Evolutionary conservation across 2,329 filamentous ascomycete genomes (phyloP).

Genomic region (Colletotrichum brevisporum): DNA sequence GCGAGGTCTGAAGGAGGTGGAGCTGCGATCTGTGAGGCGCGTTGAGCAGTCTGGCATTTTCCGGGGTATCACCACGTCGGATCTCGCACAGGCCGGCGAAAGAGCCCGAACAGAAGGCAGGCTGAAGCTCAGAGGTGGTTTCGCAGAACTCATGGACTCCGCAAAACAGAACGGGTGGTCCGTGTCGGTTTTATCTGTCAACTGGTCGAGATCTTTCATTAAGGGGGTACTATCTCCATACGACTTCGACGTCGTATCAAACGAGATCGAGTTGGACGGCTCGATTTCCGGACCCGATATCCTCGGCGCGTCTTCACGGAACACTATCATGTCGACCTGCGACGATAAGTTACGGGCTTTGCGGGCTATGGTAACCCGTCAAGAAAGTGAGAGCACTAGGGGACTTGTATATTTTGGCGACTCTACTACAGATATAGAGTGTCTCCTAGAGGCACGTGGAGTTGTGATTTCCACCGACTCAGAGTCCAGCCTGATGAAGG

Average conservation of each 20-base stretch:
- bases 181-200: slow-evolving; percentile 64
- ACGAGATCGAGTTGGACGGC: slow-evolving; percentile 57
- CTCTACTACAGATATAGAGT: slow-evolving; percentile 70
- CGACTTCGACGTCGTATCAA: slow-evolving; percentile 58
- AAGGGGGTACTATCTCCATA: slow-evolving; percentile 55
- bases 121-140: slow-evolving; percentile 57
- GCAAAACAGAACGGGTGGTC: slow-evolving; percentile 51
- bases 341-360: slow-evolving; percentile 62
- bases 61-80: slow-evolving; percentile 50
- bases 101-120: slow-evolving; percentile 51
- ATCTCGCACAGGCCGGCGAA: slow-evolving; percentile 55
- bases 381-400: slow-evolving; percentile 38
- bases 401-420: slow-evolving; percentile 70
- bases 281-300: slow-evolving; percentile 57
- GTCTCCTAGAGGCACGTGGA: slow-evolving; percentile 61
- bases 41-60: slow-evolving; percentile 63
- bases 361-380: slow-evolving; percentile 45
- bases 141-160: slow-evolving; percentile 50
- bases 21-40: slow-evolving; percentile 61
- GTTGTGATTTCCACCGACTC: slow-evolving; percentile 59
- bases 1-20: slow-evolving; percentile 58
- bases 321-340: slow-evolving; percentile 54
- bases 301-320: slow-evolving; percentile 45
- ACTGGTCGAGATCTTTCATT: slow-evolving; percentile 66
- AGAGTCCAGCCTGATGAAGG: slow-evolving; percentile 44